Percentiles rank a stretch among this genome's conserved stretches.
These are phyloP conservation scores for Kappamyces sp. DNA, from an alignment of 192 early-diverging fungal species.

Conservation along the genomic window DNA sequence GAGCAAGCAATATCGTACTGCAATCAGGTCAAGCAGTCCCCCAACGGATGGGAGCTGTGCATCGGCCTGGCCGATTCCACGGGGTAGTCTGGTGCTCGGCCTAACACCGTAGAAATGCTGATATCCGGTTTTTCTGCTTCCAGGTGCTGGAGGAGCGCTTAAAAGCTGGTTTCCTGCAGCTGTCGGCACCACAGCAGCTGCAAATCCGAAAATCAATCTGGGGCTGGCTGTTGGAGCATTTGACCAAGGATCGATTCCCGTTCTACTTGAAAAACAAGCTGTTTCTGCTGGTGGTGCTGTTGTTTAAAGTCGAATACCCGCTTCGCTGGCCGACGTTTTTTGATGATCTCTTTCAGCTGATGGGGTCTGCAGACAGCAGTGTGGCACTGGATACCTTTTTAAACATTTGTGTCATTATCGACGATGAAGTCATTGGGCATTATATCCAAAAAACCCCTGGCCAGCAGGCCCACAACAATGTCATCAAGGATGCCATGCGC, in stretches of 20 bases:
- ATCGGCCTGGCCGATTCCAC: conserved; percentile 43
- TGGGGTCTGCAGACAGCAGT: conserved; percentile 37
- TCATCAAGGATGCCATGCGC: conserved; percentile 89
- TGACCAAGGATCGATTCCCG: conserved; percentile 28
- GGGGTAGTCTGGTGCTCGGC: conserved; percentile 8
- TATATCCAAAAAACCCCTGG: conserved; percentile 59
- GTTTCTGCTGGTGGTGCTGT: conserved; percentile 68
- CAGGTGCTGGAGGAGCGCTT: conserved; percentile 74
- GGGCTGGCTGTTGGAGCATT: conserved; percentile 29
- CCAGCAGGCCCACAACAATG: conserved; percentile 65
- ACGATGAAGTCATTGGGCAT: conserved; percentile 81
- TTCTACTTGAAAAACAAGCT: conserved; percentile 76
- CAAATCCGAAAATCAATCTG: conserved; percentile 25
- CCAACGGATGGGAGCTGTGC: conserved; percentile 82
- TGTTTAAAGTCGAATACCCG: conserved; percentile 80
- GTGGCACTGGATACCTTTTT: conserved; percentile 66
- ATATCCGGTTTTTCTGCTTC: conserved; percentile 65
- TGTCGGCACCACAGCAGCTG: conserved; percentile 24
- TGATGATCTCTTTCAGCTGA: conserved; percentile 69
- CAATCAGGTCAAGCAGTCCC: conserved; percentile 67
- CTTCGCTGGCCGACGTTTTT: conserved; percentile 83
- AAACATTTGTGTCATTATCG: conserved; percentile 68
- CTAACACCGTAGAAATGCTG: not conserved
- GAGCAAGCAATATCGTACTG: conserved; percentile 79
- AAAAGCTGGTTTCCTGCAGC: conserved; percentile 39